Evolutionary conservation across 1,139 yeast genomes (phyloP), one percentile per base, ranked within the genome.

Genomic region (Yamadazyma pseudoaaseri): DNA sequence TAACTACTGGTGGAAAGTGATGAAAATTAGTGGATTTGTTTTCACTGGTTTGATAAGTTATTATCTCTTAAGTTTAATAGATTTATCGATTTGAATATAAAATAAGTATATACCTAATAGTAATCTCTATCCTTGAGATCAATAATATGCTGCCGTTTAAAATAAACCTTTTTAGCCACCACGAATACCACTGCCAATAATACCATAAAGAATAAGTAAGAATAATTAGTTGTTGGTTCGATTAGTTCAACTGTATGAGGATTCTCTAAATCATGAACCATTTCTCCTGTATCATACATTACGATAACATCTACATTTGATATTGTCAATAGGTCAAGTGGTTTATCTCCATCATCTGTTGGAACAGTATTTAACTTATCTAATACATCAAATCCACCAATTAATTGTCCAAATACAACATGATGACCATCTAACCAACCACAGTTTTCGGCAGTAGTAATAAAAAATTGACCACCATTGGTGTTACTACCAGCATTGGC

Each of bases 391-490:
- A 50, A 56, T 2, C 75, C 76, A 12, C 47, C 55, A 13, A 76
- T 56, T 5, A 77, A 61, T 39, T 65, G 68, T 1, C 83, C 85
- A 50, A 79, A 76, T 0, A 78, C 73, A 6, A 80, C 79, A 46
- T 76, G 78, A 37, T 65, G 64, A 3, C 80, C 81, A 51, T 79
- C 79, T 38, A 80, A 57, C 42, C 65, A 61, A 1, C 60, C 54
- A 26, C 51, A 49, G 12, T 47, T 39, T 4, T 56, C 53, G 4
- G 32, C 45, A 13, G 61, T 59, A 33, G 66, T 56, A 30, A 69
- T 65, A 51, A 92, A 92, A 54, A 89, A 90, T 59, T 92, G 97
- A 0, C 96, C 87, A 1, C 97, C 97, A 56, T 92, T 92, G 42
- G 97, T 90, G 58, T 84, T 80, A 36, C 96, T 90, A 0, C 71